Percentiles rank a stretch among this genome's conserved stretches.
These are phyloP conservation scores for Aspergillus terreus DNA, from an alignment of 2,329 filamentous ascomycete genomes.

Conservation along the genomic window DNA sequence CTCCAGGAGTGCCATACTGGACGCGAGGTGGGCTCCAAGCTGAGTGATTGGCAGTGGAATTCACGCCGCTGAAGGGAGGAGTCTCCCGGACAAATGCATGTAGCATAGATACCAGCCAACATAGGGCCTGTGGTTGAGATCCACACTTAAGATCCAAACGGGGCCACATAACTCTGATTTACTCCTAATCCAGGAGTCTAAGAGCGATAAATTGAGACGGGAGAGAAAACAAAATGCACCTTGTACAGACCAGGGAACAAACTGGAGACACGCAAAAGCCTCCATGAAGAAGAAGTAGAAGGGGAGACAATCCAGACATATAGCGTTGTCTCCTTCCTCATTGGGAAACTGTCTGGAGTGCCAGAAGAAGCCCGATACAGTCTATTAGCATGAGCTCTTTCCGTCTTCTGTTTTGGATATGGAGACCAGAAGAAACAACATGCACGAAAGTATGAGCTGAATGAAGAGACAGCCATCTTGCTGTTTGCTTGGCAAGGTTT, in stretches of 20 bases:
- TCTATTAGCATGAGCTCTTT: too few relatives aligned
- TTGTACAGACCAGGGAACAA: not conserved
- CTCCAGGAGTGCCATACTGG: slow-evolving; percentile 6
- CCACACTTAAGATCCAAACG: not conserved
- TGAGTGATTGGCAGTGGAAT: too few relatives aligned
- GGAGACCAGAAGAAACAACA: too few relatives aligned
- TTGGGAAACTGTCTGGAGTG: too few relatives aligned
- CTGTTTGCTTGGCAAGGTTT: too few relatives aligned
- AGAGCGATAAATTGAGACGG: not conserved
- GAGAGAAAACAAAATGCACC: not conserved
- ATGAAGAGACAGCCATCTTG: too few relatives aligned
- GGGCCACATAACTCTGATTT: not conserved
- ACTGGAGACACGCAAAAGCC: not conserved
- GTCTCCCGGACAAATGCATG: not conserved
- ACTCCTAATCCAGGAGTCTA: not conserved
- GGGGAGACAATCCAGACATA: too few relatives aligned
- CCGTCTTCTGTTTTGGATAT: too few relatives aligned
- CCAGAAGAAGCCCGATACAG: too few relatives aligned
- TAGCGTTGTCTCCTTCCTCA: too few relatives aligned
- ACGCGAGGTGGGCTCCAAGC: not conserved
- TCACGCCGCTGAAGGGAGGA: not conserved
- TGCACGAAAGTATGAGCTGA: too few relatives aligned
- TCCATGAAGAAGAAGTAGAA: too few relatives aligned
- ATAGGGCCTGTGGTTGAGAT: not conserved
- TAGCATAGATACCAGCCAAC: not conserved